A percentile compares a stretch with the other conserved stretches of the same genome.
Evolutionary conservation across 192 early-diverging fungal species (phyloP).

Genomic region (Coemansia interrupta): DNA sequence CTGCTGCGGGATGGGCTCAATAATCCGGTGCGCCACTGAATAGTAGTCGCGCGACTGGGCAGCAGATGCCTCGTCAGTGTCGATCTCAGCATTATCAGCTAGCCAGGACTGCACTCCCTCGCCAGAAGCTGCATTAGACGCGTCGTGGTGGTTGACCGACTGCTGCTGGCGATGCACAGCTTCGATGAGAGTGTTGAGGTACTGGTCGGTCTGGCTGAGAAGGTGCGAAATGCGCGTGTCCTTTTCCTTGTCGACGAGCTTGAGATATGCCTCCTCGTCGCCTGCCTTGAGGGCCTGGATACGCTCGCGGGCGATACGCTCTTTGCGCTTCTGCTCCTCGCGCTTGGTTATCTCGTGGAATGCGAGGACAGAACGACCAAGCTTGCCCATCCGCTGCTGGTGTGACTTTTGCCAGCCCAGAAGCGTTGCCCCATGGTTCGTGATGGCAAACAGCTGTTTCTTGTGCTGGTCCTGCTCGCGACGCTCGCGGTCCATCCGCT

Average conservation of each 20-base stretch:
- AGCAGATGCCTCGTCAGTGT: slow-evolving; percentile 44
- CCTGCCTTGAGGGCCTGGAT: slow-evolving; percentile 91
- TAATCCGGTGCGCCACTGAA: slow-evolving; percentile 78
- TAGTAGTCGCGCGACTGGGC: slow-evolving; percentile 71
- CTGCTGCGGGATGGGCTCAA: slow-evolving; percentile 78
- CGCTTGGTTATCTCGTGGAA: slow-evolving; percentile 83
- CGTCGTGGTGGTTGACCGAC: slow-evolving; percentile 48
- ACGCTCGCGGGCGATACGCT: slow-evolving; percentile 89
- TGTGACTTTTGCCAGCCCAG: slow-evolving; percentile 64
- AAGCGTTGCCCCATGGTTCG: slow-evolving; percentile 70
- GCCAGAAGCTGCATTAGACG: slow-evolving; percentile 33
- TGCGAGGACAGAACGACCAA: slow-evolving; percentile 73
- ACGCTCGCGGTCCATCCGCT: slow-evolving; percentile 80
- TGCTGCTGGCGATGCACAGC: slow-evolving; percentile 83
- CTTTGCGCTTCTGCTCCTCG: slow-evolving; percentile 88
- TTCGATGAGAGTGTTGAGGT: slow-evolving; percentile 76
- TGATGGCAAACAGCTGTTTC: slow-evolving; percentile 74
- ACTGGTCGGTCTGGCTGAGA: slow-evolving; percentile 84
- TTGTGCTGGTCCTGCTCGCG: slow-evolving; percentile 78
- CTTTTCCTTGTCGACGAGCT: slow-evolving; percentile 92
- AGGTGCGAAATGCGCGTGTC: slow-evolving; percentile 93
- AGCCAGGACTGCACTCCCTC: slow-evolving; percentile 30
- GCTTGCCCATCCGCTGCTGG: slow-evolving; percentile 63
- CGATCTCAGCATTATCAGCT: slow-evolving; percentile 33
- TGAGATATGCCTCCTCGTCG: slow-evolving; percentile 96